phyloP scores from a whole-genome alignment of 2,329 filamentous ascomycete species.

The Westerdykella ornata region DNA sequence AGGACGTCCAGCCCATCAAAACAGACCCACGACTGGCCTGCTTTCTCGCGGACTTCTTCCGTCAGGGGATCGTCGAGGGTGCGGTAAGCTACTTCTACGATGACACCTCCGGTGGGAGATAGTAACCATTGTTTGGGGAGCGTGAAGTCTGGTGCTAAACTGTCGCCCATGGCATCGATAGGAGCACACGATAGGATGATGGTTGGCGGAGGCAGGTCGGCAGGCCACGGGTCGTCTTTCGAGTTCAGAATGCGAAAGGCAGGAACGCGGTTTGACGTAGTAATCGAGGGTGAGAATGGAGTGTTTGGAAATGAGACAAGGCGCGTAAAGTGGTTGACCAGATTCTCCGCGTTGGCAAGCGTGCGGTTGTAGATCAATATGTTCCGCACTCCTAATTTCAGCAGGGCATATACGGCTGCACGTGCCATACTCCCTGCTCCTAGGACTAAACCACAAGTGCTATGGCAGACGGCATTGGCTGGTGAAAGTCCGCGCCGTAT shows the following conservation, averaged over 20 bases:
- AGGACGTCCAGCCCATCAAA: constrained; percentile 70
- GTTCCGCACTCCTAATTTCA: constrained; percentile 68
- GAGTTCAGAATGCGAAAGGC: constrained; percentile 55
- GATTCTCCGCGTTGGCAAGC: constrained; percentile 55
- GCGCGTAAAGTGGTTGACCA: constrained; percentile 63
- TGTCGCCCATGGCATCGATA: constrained; percentile 58
- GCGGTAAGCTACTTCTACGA: constrained; percentile 67
- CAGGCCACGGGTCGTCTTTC: constrained; percentile 58
- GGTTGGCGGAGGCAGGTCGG: constrained; percentile 57
- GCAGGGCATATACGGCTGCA: constrained; percentile 69
- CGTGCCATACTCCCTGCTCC: constrained; percentile 69
- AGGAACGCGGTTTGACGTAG: constrained; percentile 29
- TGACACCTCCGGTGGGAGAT: constrained; percentile 67
- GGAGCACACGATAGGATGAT: constrained; percentile 73
- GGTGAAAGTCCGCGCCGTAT: constrained; percentile 66
- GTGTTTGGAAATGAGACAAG: constrained; percentile 31
- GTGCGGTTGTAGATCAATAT: constrained; percentile 72
- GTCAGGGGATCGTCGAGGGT: constrained; percentile 65
- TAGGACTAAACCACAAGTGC: constrained; percentile 49
- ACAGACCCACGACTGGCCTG: constrained; percentile 62
- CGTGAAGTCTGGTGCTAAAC: constrained; percentile 61
- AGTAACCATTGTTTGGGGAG: constrained; percentile 63
- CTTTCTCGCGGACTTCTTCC: constrained; percentile 56
- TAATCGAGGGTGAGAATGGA: constrained; percentile 11
- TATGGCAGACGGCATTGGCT: constrained; percentile 52